These are phyloP conservation scores for Agastache rugosa DNA, from an alignment of 257 asterid species.

Conservation along the genomic window DNA sequence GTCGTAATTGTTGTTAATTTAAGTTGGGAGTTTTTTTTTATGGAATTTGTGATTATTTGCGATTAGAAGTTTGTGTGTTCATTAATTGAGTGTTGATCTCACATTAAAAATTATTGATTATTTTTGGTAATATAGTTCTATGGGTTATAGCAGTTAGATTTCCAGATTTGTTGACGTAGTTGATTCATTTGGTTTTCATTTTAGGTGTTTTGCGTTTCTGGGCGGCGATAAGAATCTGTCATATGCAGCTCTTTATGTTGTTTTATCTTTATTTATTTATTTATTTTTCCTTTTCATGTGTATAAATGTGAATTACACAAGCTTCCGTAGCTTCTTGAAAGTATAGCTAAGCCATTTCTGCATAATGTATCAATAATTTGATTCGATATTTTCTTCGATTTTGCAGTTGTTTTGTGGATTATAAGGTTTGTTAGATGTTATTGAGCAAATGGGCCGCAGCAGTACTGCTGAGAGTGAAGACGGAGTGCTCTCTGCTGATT, in stretches of 20 bases:
- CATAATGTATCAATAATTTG: slow-evolving; percentile 20
- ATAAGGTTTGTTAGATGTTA: slow-evolving; percentile 39
- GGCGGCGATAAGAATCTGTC: slow-evolving; percentile 28
- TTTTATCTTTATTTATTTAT: background rate
- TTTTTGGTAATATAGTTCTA: slow-evolving; percentile 17
- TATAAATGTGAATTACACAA: background rate
- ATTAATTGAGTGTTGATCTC: slow-evolving; percentile 29
- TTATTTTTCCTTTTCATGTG: slow-evolving; percentile 5
- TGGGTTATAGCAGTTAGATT: slow-evolving; percentile 28
- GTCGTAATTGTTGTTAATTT: too few relatives aligned
- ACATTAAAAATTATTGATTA: background rate
- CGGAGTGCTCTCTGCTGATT: slow-evolving; percentile 57
- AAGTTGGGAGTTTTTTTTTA: background rate
- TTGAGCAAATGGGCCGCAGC: slow-evolving; percentile 51
- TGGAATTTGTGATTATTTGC: slow-evolving; percentile 22
- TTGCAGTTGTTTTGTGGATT: slow-evolving; percentile 35
- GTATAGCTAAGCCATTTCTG: slow-evolving; percentile 26
- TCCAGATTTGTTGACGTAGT: slow-evolving; percentile 23
- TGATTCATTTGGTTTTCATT: slow-evolving; percentile 14
- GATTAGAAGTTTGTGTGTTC: slow-evolving; percentile 30
- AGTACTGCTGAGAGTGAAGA: slow-evolving; percentile 53
- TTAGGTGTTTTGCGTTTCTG: slow-evolving; percentile 31
- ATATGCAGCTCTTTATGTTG: slow-evolving; percentile 26
- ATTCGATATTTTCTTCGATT: slow-evolving; percentile 14
- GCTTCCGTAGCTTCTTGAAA: slow-evolving; percentile 31